Conservation (phyloP, 2,329 filamentous ascomycete species). For the Cladosporium sp. region DNA sequence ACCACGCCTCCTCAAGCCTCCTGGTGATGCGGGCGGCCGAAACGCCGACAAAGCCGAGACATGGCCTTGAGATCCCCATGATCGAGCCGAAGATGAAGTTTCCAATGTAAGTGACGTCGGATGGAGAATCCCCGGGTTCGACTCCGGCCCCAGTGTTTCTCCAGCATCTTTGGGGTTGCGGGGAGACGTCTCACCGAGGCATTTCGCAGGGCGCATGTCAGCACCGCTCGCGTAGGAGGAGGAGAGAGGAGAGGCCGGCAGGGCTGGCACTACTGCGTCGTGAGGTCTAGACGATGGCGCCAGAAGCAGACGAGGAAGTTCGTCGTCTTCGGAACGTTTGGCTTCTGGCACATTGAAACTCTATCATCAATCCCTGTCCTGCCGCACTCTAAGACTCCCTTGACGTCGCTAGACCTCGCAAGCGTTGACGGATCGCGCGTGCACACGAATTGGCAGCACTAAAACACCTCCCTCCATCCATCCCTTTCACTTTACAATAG, state of each 20-base stretch:
- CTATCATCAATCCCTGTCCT: not conserved
- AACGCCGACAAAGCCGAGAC: not conserved
- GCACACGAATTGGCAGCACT: not conserved
- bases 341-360: not conserved
- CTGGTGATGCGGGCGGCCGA: no score
- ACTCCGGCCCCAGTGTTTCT: not conserved
- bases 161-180: not conserved
- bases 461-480: not conserved
- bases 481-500: not conserved
- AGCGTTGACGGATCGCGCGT: not conserved
- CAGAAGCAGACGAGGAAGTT: not conserved
- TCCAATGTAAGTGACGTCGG: not conserved
- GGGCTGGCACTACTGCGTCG: not conserved
- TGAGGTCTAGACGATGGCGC: not conserved
- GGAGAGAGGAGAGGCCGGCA: no score
- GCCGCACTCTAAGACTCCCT: not conserved
- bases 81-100: not conserved
- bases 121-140: not conserved
- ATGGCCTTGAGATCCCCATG: not conserved
- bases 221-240: no score
- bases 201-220: no score
- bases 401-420: not conserved
- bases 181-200: no score
- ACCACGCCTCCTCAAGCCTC: no score
- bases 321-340: not conserved